Evolutionary conservation across 2,329 filamentous ascomycete species (phyloP).

Genomic region (Fusarium nisikadoi): DNA sequence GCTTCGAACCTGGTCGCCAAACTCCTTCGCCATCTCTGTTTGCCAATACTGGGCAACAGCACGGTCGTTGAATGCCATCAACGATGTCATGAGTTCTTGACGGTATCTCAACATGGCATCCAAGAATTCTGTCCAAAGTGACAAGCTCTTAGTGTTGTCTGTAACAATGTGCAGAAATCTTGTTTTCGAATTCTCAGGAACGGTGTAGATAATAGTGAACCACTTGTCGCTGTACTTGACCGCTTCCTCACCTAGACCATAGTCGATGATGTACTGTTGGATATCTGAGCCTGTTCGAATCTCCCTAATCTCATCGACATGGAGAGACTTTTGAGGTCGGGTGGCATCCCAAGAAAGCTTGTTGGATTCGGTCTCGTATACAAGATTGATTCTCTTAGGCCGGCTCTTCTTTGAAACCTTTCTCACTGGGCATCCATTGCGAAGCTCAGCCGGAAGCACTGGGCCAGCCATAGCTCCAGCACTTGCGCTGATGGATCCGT

Average conservation of each 20-base stretch:
- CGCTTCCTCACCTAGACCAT: conserved; percentile 69
- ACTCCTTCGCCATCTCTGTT: conserved; percentile 80
- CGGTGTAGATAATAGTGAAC: conserved; percentile 90
- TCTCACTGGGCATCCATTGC: conserved; percentile 79
- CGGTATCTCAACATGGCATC: conserved; percentile 86
- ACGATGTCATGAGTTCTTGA: conserved; percentile 87
- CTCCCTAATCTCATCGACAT: conserved; percentile 95
- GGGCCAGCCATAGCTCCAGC: conserved; percentile 67
- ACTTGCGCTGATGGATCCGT: conserved; percentile 58
- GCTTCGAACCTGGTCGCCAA: conserved; percentile 60
- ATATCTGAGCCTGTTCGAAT: conserved; percentile 86
- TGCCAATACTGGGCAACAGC: conserved; percentile 88
- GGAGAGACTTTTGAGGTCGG: conserved; percentile 84
- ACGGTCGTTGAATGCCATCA: conserved; percentile 86
- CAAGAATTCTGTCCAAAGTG: conserved; percentile 85
- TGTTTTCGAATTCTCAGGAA: conserved; percentile 80
- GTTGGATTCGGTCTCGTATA: conserved; percentile 83
- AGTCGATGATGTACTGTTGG: conserved; percentile 88
- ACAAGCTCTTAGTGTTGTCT: conserved; percentile 75
- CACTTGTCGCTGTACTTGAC: conserved; percentile 70
- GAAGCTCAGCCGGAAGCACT: conserved; percentile 79
- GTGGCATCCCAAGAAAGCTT: conserved; percentile 89
- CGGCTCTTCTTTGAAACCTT: conserved; percentile 86
- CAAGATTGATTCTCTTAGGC: conserved; percentile 74
- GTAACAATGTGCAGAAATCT: conserved; percentile 92